Evolutionary conservation across 495 filamentous ascomycete genomes (phyloP).

Genomic region (Aspergillus biplanus): DNA sequence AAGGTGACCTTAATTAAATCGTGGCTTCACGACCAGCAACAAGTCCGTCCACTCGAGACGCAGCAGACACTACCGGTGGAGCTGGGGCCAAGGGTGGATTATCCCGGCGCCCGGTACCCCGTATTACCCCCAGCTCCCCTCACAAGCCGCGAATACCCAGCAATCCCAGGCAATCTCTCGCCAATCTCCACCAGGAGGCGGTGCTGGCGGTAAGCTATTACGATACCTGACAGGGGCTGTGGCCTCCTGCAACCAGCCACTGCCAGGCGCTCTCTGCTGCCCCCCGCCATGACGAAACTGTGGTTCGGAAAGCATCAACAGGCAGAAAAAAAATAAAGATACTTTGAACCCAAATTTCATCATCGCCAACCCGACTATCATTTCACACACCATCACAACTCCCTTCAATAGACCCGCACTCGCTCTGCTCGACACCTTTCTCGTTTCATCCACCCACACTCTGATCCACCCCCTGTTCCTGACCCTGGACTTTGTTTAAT

Average conservation of each 20-base stretch:
- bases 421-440: background rate
- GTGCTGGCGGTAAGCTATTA: slow-evolving; percentile 1
- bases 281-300: slow-evolving; percentile 33
- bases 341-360: background rate
- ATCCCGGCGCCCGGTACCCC: slow-evolving; percentile 12
- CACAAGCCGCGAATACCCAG: background rate
- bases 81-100: background rate
- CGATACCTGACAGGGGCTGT: background rate
- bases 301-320: slow-evolving; percentile 22
- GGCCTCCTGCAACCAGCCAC: background rate
- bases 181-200: background rate
- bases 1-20: slow-evolving; percentile 6
- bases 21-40: background rate
- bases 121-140: slow-evolving; percentile 2
- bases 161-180: background rate
- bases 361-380: background rate
- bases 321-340: slow-evolving; percentile 33
- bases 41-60: too few species aligned
- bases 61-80: background rate
- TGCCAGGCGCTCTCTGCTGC: background rate
- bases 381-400: background rate
- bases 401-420: background rate
- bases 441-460: background rate
- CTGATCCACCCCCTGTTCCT: background rate
- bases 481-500: background rate